A percentile compares a stretch with the other conserved stretches of the same genome.
Conservation (phyloP, 2,329 filamentous ascomycete genomes). For the Colletotrichum spinosum region DNA sequence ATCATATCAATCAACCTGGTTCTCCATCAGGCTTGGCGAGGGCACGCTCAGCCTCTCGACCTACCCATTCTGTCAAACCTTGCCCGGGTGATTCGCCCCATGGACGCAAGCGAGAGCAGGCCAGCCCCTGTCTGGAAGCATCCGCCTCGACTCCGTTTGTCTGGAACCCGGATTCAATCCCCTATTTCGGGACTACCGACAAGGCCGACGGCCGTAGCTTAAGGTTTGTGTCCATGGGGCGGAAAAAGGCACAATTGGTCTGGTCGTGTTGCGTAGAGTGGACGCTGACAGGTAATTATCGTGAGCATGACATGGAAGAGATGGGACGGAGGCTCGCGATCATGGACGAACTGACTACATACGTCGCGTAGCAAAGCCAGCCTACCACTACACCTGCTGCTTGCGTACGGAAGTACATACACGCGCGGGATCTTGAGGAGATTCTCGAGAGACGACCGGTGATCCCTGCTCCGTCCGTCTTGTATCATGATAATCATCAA, state of each 20-base stretch:
- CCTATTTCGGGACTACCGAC: slow-evolving; percentile 32
- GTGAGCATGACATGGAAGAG: no score
- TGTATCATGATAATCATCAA: slow-evolving; percentile 12
- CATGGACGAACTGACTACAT: no score
- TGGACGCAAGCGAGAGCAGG: slow-evolving; percentile 7
- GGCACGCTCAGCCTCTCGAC: slow-evolving; percentile 23
- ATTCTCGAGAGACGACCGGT: no score
- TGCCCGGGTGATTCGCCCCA: slow-evolving; percentile 19
- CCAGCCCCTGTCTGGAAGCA: slow-evolving; percentile 2
- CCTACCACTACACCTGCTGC: no score
- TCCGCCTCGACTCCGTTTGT: slow-evolving; percentile 9
- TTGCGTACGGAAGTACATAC: no score
- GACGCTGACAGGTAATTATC: not conserved
- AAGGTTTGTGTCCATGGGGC: slow-evolving; percentile 26
- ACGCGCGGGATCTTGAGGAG: no score
- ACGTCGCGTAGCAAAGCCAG: no score
- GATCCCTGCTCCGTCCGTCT: not conserved
- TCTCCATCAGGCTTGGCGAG: slow-evolving; percentile 26
- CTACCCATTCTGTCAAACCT: slow-evolving; percentile 24
- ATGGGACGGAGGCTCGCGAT: no score
- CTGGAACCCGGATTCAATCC: slow-evolving; percentile 25
- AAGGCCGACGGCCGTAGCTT: slow-evolving; percentile 22
- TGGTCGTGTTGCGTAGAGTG: not conserved
- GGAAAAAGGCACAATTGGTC: slow-evolving; percentile 13
- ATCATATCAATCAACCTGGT: slow-evolving; percentile 34